Base-by-base conservation (phyloP, 2,329 filamentous ascomycete genomes). In the Fusarium sp. region DNA sequence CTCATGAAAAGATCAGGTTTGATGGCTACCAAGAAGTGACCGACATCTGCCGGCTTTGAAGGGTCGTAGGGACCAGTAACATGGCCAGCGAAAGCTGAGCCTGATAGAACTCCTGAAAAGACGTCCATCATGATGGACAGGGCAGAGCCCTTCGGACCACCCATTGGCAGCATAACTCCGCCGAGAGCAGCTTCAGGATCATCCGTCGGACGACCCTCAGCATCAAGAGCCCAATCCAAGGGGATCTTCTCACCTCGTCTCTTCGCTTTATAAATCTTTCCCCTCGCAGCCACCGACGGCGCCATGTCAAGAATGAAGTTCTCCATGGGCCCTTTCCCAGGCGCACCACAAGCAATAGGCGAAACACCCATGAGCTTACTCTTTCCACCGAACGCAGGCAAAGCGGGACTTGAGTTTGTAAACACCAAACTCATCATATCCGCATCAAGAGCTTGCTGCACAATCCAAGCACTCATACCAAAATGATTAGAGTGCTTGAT, bases 121-220 rank as follows among this genome's bases (percentile, higher is more conserved):
- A 97, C 91, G 77, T 96, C 93, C 93, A 96, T 96, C 92, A 94
- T 95, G 60, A 96, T 88, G 1, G 92, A 84, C 42, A 96, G 79
- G 0, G 88, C 93, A 4, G 91, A 93, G 0, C 93, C 93, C 79
- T 96, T 96, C 0, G 93, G 92, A 0, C 93, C 93, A 5, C 93
- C 93, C 91, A 96, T 94, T 0, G 93, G 93, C 23, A 95, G 81
- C 93, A 96, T 95, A 6, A 95, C 92, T 2, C 93, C 93, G 37
- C 89, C 88, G 13, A 96, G 81, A 0, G 93, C 93, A 23, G 85
- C 85, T 2, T 85, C 87, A 0, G 93, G 92, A 73, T 96, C 92
- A 60, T 92, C 88, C 0, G 92, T 94, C n/a, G 81, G 85, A 15
- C 83, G 83, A 1, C 93, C 93, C 18, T 94, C 87, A 1, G 82